Percentiles rank a stretch among this genome's conserved stretches.
Conservation (phyloP, 148 eudicot genomes). For the Polygonum maritimum region DNA sequence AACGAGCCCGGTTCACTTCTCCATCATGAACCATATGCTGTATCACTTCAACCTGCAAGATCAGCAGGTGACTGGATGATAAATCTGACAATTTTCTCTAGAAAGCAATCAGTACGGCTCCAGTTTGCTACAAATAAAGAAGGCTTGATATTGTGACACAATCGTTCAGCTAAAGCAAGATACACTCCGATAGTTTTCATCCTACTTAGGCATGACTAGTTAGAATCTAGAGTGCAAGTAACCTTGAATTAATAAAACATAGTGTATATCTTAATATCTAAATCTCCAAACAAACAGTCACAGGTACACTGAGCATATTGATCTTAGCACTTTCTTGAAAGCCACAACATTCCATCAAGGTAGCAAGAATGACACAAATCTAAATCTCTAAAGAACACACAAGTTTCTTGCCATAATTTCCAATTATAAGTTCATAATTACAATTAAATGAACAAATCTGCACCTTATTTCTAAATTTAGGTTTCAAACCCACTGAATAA, state of each 20-base stretch:
- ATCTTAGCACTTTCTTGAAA: neutral
- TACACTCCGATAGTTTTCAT: neutral
- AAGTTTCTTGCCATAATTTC: neutral
- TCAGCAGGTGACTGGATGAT: neutral
- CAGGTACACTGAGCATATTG: neutral
- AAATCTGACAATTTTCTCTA: neutral
- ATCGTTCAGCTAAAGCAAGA: neutral
- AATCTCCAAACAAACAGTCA: too few relatives aligned
- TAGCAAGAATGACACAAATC: neutral
- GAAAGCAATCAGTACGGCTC: neutral
- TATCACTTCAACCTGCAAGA: conserved; percentile 68
- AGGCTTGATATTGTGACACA: neutral
- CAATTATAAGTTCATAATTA: neutral
- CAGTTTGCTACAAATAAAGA: neutral
- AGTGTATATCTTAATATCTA: neutral
- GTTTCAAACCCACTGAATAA: neutral
- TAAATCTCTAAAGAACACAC: neutral
- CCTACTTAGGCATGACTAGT: neutral
- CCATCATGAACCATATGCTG: conserved; percentile 89
- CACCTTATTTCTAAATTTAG: neutral
- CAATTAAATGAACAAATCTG: neutral
- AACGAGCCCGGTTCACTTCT: conserved; percentile 87
- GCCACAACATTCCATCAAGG: neutral
- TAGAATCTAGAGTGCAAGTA: neutral
- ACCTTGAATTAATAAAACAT: neutral